A percentile compares a stretch with the other conserved stretches of the same genome.
These are phyloP conservation scores for Ustilago cynodontis DNA, from an alignment of 1,284 basidiomycete genomes.

Conservation along the genomic window DNA sequence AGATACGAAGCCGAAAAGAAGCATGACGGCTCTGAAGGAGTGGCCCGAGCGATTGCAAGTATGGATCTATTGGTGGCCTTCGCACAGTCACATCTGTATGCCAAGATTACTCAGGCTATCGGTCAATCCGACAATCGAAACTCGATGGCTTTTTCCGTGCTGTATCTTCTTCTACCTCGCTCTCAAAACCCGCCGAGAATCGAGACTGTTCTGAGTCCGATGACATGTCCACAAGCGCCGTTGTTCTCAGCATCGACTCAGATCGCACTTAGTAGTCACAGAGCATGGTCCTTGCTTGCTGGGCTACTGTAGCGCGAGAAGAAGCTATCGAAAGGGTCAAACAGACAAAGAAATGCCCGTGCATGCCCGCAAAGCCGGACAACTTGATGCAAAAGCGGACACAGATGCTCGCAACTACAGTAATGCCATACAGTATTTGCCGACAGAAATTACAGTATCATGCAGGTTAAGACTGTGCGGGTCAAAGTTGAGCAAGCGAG, in stretches of 20 bases:
- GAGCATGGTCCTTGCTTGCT: no score
- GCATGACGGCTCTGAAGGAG: background rate
- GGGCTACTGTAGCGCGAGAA: background rate
- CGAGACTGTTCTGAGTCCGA: no score
- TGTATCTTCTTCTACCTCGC: no score
- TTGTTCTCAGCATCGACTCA: background rate
- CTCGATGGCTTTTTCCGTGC: background rate
- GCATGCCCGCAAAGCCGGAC: background rate
- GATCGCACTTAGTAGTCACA: no score
- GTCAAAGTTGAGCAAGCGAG: background rate
- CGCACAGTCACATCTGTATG: background rate
- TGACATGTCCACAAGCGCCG: background rate
- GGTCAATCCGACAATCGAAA: background rate
- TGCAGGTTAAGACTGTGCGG: background rate
- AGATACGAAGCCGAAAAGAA: background rate
- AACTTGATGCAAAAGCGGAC: background rate
- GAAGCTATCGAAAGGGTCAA: background rate
- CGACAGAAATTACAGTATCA: background rate
- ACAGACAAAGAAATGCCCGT: background rate
- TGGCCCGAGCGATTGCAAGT: background rate
- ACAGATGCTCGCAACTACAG: no score
- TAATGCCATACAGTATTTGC: background rate
- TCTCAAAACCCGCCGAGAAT: no score
- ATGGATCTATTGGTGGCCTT: background rate
- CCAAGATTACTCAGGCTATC: constrained; percentile 8